Conservation (phyloP, 208 protist species). For the Leishmania major region DNA sequence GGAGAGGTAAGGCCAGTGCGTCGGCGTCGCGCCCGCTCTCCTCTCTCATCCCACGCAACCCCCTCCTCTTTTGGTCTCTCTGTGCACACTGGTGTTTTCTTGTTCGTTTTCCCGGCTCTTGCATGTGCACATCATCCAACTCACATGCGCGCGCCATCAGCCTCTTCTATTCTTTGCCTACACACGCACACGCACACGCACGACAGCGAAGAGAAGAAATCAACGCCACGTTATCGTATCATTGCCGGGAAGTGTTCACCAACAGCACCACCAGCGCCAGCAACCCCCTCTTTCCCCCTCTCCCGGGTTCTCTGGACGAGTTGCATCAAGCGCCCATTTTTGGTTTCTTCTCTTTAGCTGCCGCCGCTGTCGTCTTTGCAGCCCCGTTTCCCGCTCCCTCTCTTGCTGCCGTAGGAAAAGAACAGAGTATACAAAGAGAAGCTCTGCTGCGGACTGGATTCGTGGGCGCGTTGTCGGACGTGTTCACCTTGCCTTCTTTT, state of each 20-base stretch:
- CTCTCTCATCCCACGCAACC: background rate
- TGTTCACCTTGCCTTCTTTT: background rate
- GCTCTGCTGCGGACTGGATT: background rate
- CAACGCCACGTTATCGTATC: background rate
- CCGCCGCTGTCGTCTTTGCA: background rate
- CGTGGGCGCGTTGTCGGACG: background rate
- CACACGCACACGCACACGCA: no score
- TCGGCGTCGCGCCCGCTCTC: background rate
- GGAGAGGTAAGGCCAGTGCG: background rate
- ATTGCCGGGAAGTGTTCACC: background rate
- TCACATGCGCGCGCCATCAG: background rate
- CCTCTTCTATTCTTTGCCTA: background rate
- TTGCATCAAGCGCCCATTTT: background rate
- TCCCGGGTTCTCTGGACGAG: background rate
- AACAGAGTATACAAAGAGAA: background rate
- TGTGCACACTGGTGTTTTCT: background rate
- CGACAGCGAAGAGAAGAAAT: background rate
- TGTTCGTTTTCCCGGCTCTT: background rate
- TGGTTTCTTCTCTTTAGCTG: background rate
- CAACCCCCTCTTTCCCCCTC: background rate
- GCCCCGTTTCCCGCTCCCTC: background rate
- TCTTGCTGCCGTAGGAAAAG: background rate
- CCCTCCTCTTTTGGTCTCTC: constrained; percentile 10
- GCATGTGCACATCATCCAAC: background rate
- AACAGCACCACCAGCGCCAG: background rate